Evolutionary conservation across 1,284 basidiomycete species (phyloP).

Genomic region (Papiliotrema flavescens): DNA sequence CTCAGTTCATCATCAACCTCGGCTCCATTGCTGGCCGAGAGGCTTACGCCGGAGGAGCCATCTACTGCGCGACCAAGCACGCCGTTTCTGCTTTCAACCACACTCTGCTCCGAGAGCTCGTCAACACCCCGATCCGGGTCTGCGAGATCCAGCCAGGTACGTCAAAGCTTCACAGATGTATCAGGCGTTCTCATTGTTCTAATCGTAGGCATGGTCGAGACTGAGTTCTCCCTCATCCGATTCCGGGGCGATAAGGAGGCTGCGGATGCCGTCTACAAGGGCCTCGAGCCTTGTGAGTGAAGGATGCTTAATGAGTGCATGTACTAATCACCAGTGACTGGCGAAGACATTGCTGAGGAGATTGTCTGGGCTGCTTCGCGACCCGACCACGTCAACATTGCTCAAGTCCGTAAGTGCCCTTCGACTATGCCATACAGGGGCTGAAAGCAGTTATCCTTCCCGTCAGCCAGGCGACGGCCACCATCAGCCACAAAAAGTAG

Average conservation of each 20-base stretch:
- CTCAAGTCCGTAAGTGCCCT: conserved; percentile 32
- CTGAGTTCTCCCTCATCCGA: conserved; percentile 74
- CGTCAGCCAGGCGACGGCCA: conserved; percentile 38
- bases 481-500: conserved; percentile 28
- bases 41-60: conserved; percentile 76
- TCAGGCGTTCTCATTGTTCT: neutral
- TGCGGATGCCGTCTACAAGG: conserved; percentile 86
- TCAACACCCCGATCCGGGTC: conserved; percentile 86
- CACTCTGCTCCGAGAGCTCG: conserved; percentile 74
- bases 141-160: conserved; percentile 84
- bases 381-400: conserved; percentile 38
- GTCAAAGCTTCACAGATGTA: conserved; percentile 1
- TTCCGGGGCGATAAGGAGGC: conserved; percentile 76
- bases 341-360: conserved; percentile 88
- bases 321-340: conserved; percentile 55
- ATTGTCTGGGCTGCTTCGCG: conserved; percentile 65
- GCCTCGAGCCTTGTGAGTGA: conserved; percentile 54
- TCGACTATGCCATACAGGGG: neutral
- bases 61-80: conserved; percentile 53
- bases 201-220: conserved; percentile 43
- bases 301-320: neutral
- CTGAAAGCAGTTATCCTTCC: conserved; percentile 35
- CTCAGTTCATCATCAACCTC: conserved; percentile 82
- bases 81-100: conserved; percentile 87
- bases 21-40: conserved; percentile 91